These are phyloP conservation scores for Claviceps sp. DNA, from an alignment of 2,329 filamentous ascomycete species.

Conservation along the genomic window DNA sequence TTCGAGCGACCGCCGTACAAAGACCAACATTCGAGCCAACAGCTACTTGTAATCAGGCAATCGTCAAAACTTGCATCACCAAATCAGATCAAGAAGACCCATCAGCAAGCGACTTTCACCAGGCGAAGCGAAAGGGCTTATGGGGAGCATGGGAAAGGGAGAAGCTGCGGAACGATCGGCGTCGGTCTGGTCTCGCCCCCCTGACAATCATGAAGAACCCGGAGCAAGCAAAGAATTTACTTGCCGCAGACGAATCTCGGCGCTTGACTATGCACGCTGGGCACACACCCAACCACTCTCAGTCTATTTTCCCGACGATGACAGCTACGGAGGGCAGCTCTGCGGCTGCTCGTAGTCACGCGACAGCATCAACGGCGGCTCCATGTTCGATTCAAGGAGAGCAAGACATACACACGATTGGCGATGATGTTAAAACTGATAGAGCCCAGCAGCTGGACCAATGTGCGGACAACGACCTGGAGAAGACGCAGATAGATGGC, in stretches of 20 bases:
- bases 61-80: constrained; percentile 18
- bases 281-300: constrained; percentile 47
- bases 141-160: constrained; percentile 2
- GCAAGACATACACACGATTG: neutral
- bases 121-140: neutral
- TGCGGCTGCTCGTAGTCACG: constrained; percentile 14
- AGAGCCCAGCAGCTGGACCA: neutral
- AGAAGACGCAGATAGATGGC: neutral
- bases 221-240: constrained; percentile 28
- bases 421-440: neutral
- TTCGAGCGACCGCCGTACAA: constrained; percentile 40
- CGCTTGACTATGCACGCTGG: constrained; percentile 49
- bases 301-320: constrained; percentile 35
- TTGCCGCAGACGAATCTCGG: constrained; percentile 33
- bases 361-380: constrained; percentile 17
- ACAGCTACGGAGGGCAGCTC: constrained; percentile 24
- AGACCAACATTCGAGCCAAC: constrained; percentile 30
- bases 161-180: constrained; percentile 2
- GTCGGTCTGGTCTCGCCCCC: constrained; percentile 3
- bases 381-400: neutral
- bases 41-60: constrained; percentile 8
- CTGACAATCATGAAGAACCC: constrained; percentile 19
- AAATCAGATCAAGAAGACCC: constrained; percentile 17
- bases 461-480: neutral
- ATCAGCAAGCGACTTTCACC: constrained; percentile 1